Conservation (phyloP, 2,329 filamentous ascomycete genomes). For the Trichophyton verrucosum region DNA sequence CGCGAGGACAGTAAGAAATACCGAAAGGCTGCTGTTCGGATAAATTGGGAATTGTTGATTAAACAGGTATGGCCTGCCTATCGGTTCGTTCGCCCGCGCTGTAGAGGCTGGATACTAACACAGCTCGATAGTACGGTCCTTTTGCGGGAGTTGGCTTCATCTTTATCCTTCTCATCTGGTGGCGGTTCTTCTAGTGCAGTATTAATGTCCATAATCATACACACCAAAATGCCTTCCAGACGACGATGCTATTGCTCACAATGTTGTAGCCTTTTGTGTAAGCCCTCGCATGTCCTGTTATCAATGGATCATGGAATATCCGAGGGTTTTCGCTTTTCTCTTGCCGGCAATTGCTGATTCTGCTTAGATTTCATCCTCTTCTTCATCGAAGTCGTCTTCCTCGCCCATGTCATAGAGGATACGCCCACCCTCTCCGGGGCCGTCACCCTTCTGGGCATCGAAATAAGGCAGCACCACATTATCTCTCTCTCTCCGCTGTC, state of each 20-base stretch:
- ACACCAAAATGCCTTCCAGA: background rate
- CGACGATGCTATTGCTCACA: background rate
- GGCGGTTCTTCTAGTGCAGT: conserved; percentile 65
- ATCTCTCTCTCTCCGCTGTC: conserved; percentile 75
- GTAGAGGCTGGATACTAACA: background rate
- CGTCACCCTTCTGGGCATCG: conserved; percentile 69
- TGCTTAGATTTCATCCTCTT: conserved; percentile 73
- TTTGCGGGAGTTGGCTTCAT: conserved; percentile 71
- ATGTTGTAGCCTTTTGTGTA: background rate
- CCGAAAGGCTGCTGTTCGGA: conserved; percentile 76
- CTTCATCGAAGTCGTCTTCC: conserved; percentile 94
- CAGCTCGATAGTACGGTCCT: conserved; percentile 58
- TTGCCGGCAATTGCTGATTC: background rate
- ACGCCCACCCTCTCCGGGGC: conserved; percentile 69
- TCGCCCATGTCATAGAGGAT: conserved; percentile 95
- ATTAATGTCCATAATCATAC: conserved; percentile 3
- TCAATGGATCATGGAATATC: background rate
- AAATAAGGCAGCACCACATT: conserved; percentile 90
- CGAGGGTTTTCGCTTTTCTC: background rate
- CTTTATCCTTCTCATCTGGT: conserved; percentile 76
- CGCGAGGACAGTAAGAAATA: conserved; percentile 93
- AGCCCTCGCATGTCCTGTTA: background rate
- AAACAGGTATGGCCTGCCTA: conserved; percentile 54
- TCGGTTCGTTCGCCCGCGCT: background rate
- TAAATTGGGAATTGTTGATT: conserved; percentile 93